phyloP scores from a whole-genome alignment of 1,284 basidiomycete species.

The Apiotrichum porosum region DNA sequence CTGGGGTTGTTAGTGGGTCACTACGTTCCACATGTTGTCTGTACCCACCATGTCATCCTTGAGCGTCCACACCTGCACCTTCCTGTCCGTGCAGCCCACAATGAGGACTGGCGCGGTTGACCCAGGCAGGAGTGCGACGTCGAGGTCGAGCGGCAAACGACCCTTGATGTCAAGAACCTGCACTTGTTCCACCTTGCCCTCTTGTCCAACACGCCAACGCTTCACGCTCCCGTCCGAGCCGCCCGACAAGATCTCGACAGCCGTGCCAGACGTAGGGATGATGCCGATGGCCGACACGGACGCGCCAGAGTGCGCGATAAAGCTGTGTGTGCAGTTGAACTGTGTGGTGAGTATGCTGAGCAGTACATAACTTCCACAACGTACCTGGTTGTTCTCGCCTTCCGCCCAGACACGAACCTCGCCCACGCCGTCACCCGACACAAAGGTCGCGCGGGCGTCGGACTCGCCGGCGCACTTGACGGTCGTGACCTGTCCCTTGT shows the following conservation, averaged over 20 bases:
- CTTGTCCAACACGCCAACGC: slow-evolving; percentile 56
- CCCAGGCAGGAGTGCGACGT: slow-evolving; percentile 60
- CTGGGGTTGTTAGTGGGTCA: slow-evolving; percentile 55
- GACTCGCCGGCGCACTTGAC: slow-evolving; percentile 56
- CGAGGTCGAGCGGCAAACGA: slow-evolving; percentile 69
- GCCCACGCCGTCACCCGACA: slow-evolving; percentile 72
- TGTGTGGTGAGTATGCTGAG: slow-evolving; percentile 38
- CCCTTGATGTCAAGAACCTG: slow-evolving; percentile 65
- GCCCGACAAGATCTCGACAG: slow-evolving; percentile 60
- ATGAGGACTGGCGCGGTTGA: slow-evolving; percentile 65
- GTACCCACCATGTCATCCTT: slow-evolving; percentile 59
- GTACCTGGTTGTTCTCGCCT: slow-evolving; percentile 7
- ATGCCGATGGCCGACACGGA: slow-evolving; percentile 63
- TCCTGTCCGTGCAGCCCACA: slow-evolving; percentile 68
- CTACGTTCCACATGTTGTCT: neutral
- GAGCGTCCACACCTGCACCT: slow-evolving; percentile 68
- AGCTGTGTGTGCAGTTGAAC: slow-evolving; percentile 54
- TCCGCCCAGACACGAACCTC: slow-evolving; percentile 47
- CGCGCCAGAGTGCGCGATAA: slow-evolving; percentile 60
- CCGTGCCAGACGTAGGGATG: slow-evolving; percentile 18
- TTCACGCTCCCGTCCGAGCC: slow-evolving; percentile 72
- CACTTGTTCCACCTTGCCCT: slow-evolving; percentile 13
- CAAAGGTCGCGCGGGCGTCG: slow-evolving; percentile 48
- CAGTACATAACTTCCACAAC: neutral
- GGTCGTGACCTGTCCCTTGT: slow-evolving; percentile 68